phyloP scores from a whole-genome alignment of 2,329 filamentous ascomycete species.

The Graphilbum ipis-grandicollis region DNA sequence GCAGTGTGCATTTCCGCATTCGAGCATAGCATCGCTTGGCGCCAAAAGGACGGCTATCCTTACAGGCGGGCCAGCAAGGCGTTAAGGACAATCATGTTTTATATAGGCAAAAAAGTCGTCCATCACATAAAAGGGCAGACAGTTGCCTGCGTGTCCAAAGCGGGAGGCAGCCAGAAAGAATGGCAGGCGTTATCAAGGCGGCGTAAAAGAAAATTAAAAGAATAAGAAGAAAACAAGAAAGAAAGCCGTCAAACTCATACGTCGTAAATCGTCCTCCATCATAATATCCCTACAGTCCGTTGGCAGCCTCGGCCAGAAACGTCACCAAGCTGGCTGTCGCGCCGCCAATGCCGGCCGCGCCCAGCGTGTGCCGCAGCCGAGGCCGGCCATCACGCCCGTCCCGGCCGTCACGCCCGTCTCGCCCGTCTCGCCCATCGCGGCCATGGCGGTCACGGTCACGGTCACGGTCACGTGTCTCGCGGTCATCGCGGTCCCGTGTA shows the following conservation, averaged over 20 bases:
- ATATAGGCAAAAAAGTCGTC: too few relatives aligned
- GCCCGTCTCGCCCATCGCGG: not conserved
- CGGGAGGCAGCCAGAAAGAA: too few relatives aligned
- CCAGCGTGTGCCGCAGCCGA: slow-evolving; percentile 31
- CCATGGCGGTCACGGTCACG: slow-evolving; percentile 4
- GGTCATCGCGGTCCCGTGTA: slow-evolving; percentile 15
- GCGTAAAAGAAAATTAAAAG: not conserved
- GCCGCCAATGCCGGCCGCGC: slow-evolving; percentile 41
- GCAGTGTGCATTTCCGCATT: too few relatives aligned
- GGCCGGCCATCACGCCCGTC: slow-evolving; percentile 25
- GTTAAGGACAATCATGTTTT: too few relatives aligned
- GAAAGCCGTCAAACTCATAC: too few relatives aligned
- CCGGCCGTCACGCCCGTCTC: slow-evolving; percentile 9
- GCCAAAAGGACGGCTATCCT: too few relatives aligned
- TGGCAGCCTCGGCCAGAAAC: slow-evolving; percentile 39
- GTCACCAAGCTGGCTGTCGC: slow-evolving; percentile 40
- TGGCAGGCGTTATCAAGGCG: too few relatives aligned
- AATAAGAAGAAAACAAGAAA: not conserved
- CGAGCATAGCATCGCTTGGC: too few relatives aligned
- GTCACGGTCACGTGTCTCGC: slow-evolving; percentile 12
- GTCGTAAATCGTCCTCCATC: too few relatives aligned
- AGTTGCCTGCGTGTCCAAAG: too few relatives aligned
- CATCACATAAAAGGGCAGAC: too few relatives aligned
- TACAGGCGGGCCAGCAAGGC: too few relatives aligned
- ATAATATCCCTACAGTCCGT: slow-evolving; percentile 13